phyloP scores from a whole-genome alignment of 306 rosid species.

The Benincasa hispida region DNA sequence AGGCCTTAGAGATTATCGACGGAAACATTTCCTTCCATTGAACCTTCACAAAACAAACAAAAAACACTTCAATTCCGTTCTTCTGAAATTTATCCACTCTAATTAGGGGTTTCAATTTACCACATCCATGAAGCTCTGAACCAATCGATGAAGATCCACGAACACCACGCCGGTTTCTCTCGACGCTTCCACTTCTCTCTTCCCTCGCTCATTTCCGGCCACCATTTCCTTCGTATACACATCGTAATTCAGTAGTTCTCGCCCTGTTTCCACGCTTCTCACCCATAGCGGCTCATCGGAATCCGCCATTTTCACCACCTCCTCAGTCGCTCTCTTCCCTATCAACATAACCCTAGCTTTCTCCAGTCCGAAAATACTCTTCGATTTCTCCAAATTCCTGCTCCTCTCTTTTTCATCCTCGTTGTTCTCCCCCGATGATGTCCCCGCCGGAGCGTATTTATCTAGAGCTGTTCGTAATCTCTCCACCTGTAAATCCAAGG shows the following conservation, averaged over 20 bases:
- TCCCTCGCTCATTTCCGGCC: constrained; percentile 21
- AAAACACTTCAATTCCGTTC: background rate
- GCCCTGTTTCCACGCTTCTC: constrained; percentile 74
- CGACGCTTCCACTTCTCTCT: constrained; percentile 76
- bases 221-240: constrained; percentile 60
- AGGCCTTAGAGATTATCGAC: constrained; percentile 68
- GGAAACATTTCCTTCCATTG: constrained; percentile 98
- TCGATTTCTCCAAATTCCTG: constrained; percentile 69
- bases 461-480: constrained; percentile 45
- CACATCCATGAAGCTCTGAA: constrained; percentile 69
- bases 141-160: constrained; percentile 49
- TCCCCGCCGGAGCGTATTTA: constrained; percentile 30
- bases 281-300: constrained; percentile 71
- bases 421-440: constrained; percentile 44
- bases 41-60: constrained; percentile 28
- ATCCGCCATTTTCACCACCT: constrained; percentile 71
- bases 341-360: constrained; percentile 62
- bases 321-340: constrained; percentile 41
- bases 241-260: constrained; percentile 77
- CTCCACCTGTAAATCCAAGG: constrained; percentile 39
- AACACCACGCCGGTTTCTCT: constrained; percentile 67
- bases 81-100: too few relatives aligned
- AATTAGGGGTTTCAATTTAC: constrained; percentile 24
- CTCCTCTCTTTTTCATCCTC: constrained; percentile 41
- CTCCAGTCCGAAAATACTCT: constrained; percentile 67